Evolutionary conservation across 2,329 filamentous ascomycete genomes (phyloP).

Genomic region (Macrophomina pseudophaseolina): DNA sequence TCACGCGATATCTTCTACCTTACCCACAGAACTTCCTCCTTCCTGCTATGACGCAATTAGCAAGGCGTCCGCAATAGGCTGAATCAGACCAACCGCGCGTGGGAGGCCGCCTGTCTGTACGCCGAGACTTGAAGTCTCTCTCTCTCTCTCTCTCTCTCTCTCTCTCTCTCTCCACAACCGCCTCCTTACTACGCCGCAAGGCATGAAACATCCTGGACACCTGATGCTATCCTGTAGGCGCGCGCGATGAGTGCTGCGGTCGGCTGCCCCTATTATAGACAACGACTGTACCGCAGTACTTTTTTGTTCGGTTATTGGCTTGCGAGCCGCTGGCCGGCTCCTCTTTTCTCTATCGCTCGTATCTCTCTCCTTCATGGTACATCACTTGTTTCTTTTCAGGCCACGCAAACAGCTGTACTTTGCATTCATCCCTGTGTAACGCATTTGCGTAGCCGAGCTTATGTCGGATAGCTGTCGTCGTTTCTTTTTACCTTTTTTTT

Average conservation of each 20-base stretch:
- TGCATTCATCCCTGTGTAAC: conserved; percentile 2
- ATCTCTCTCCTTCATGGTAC: too few species aligned
- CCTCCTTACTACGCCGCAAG: conserved; percentile 5
- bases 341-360: neutral
- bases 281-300: too few species aligned
- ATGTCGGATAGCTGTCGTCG: neutral
- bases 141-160: too few species aligned
- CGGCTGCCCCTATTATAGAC: too few species aligned
- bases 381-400: neutral
- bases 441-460: neutral
- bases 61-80: neutral
- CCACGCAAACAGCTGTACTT: neutral
- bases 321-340: conserved; percentile 1
- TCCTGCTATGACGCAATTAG: neutral
- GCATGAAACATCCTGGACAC: neutral
- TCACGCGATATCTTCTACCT: neutral
- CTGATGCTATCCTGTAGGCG: neutral
- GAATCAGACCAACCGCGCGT: conserved; percentile 4
- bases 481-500: neutral
- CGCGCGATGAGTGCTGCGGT: neutral
- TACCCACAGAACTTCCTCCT: neutral
- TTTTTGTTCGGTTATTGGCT: neutral
- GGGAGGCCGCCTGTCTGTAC: neutral
- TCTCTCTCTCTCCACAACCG: neutral
- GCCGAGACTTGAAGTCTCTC: neutral